Evolutionary conservation across 257 asterid genomes (phyloP), one percentile per base, ranked within the genome.

Genomic region (Plantago major): DNA sequence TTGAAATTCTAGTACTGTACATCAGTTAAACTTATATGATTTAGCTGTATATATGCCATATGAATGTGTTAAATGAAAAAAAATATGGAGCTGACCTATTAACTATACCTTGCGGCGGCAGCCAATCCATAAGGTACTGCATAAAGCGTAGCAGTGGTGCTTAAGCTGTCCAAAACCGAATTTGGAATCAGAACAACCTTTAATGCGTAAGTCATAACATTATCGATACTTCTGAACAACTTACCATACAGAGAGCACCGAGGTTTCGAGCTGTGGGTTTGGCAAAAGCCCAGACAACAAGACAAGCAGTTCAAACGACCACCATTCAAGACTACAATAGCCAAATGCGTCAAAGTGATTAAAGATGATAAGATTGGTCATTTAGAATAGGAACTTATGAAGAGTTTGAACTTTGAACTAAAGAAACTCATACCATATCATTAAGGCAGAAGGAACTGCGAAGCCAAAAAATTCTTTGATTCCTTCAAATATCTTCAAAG

Each of bases 201-300:
- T 2, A 22, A 2, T 22, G 26, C 2, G 26, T 2, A 22, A 22
- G 26, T 22, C 26, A 22, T 22, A 22, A 22, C 26, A 22, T 22
- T 22, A 22, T 22, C 28, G 28, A 42, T 30, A 46, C 48, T 10
- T 4, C 40, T 60, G 47, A 10, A 46, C 50, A 63, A 51, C 83
- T 13, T 81, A 87, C 95, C 97, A 87, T 12, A 87, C 84, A 9
- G 95, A 84, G 3, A 90, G 66, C 58, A 87, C 95, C 4, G 97
- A 89, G 73, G 95, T 68, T 71, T 89, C 97, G 55, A 90, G 96
- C 81, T 83, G 85, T 2, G 97, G 97, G 67, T 90, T 87, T 22
- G 95, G 93, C 33, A 87, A 71, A 33, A 87, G 71, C 52, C 97
- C 95, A 0, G 95, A 84, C 19, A 87, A 82, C 78, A 87, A 82